Percentiles rank a stretch among this genome's conserved stretches.
Evolutionary conservation across 257 asterid genomes (phyloP).

Genomic region (Scutellaria galericulata): DNA sequence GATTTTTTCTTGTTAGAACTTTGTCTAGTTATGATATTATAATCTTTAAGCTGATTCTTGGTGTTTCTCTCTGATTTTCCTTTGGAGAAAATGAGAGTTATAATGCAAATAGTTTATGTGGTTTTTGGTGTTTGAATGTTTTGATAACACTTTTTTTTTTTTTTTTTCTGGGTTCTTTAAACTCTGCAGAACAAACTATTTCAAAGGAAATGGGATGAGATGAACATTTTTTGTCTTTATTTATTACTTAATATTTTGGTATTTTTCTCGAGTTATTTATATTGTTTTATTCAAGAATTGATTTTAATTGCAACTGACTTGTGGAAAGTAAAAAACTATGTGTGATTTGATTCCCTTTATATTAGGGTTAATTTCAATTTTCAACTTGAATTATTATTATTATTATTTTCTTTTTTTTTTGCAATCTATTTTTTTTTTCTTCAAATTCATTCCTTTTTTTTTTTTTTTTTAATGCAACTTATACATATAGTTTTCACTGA

Average conservation of each 20-base stretch:
- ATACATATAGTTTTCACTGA: too few relatives aligned
- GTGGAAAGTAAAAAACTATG: not conserved
- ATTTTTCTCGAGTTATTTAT: not conserved
- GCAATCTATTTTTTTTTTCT: too few relatives aligned
- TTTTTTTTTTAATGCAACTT: too few relatives aligned
- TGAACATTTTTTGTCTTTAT: not conserved
- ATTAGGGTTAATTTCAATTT: too few relatives aligned
- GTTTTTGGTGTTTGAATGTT: constrained; percentile 21
- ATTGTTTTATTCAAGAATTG: not conserved
- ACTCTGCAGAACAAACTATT: not conserved
- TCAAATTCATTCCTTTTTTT: too few relatives aligned
- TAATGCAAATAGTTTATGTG: constrained; percentile 30
- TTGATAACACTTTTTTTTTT: not conserved
- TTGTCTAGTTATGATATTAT: constrained; percentile 23
- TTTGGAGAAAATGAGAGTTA: constrained; percentile 21
- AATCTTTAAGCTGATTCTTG: constrained; percentile 30
- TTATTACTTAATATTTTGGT: not conserved
- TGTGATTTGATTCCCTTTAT: too few relatives aligned
- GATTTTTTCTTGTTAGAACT: constrained; percentile 24
- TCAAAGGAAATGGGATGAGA: constrained; percentile 7
- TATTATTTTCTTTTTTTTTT: too few relatives aligned
- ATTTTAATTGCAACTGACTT: not conserved
- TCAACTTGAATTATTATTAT: too few relatives aligned
- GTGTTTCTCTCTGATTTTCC: constrained; percentile 29
- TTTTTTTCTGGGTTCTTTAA: not conserved